A percentile compares a stretch with the other conserved stretches of the same genome.
Evolutionary conservation across 2,329 filamentous ascomycete species (phyloP).

Genomic region (Fusarium bulbicola): DNA sequence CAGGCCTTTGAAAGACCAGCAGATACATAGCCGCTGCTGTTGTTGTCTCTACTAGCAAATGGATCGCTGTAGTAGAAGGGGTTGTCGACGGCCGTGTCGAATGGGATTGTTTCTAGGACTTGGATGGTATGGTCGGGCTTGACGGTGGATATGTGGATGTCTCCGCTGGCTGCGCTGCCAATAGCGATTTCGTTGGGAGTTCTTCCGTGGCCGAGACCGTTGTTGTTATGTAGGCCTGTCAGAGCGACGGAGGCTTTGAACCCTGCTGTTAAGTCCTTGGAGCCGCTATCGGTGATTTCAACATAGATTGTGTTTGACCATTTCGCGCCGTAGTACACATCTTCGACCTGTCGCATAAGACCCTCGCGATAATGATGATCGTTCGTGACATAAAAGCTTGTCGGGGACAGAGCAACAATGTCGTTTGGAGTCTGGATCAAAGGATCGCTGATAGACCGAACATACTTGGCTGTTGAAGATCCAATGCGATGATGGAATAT

Average conservation of each 20-base stretch:
- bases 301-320: constrained; percentile 61
- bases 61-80: constrained; percentile 66
- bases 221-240: constrained; percentile 60
- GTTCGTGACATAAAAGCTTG: constrained; percentile 67
- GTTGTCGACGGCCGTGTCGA: constrained; percentile 63
- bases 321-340: constrained; percentile 49
- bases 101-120: constrained; percentile 48
- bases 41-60: constrained; percentile 49
- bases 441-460: constrained; percentile 63
- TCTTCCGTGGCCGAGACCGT: constrained; percentile 63
- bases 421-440: constrained; percentile 68
- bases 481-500: constrained; percentile 64
- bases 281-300: constrained; percentile 47
- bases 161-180: constrained; percentile 55
- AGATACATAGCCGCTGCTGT: constrained; percentile 62
- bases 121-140: constrained; percentile 30
- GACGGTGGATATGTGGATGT: constrained; percentile 54
- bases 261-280: constrained; percentile 37
- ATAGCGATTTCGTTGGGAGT: constrained; percentile 54
- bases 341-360: constrained; percentile 56
- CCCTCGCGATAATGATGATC: constrained; percentile 65
- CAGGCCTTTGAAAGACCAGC: constrained; percentile 56
- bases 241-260: constrained; percentile 53
- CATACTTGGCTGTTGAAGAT: constrained; percentile 51
- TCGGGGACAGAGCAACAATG: constrained; percentile 57